phyloP scores from a whole-genome alignment of 176 grass and related monocot genomes.

The Themeda triandra region DNA sequence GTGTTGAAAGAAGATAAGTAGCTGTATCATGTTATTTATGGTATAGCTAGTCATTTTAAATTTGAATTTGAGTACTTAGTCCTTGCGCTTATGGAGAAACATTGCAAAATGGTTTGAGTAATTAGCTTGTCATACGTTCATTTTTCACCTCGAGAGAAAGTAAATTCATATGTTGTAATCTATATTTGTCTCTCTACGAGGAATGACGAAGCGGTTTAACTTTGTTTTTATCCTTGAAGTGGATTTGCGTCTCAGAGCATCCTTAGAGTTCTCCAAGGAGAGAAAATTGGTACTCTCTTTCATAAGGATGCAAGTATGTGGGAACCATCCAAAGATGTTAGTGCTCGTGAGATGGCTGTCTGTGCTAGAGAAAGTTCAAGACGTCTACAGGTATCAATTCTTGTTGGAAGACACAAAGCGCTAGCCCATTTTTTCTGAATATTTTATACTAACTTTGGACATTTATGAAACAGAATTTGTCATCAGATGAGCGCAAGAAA shows the following conservation, averaged over 20 bases:
- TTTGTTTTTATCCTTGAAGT: constrained; percentile 46
- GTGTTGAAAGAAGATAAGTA: background rate
- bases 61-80: background rate
- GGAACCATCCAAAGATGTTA: constrained; percentile 52
- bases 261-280: constrained; percentile 80
- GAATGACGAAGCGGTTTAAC: background rate
- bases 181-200: background rate
- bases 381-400: constrained; percentile 53
- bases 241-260: constrained; percentile 80
- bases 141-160: background rate
- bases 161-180: background rate
- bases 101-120: background rate
- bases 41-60: background rate
- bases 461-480: constrained; percentile 52
- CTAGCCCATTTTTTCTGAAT: background rate
- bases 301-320: constrained; percentile 67
- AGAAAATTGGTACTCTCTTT: constrained; percentile 92
- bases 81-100: background rate
- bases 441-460: background rate
- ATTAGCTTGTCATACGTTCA: background rate
- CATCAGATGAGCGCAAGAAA: constrained; percentile 82
- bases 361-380: constrained; percentile 82
- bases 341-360: constrained; percentile 77
- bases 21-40: background rate
- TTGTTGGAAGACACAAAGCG: background rate